Percentiles rank a stretch among this genome's conserved stretches.
Conservation (phyloP, 2,329 filamentous ascomycete species). For the Colletotrichum lini region DNA sequence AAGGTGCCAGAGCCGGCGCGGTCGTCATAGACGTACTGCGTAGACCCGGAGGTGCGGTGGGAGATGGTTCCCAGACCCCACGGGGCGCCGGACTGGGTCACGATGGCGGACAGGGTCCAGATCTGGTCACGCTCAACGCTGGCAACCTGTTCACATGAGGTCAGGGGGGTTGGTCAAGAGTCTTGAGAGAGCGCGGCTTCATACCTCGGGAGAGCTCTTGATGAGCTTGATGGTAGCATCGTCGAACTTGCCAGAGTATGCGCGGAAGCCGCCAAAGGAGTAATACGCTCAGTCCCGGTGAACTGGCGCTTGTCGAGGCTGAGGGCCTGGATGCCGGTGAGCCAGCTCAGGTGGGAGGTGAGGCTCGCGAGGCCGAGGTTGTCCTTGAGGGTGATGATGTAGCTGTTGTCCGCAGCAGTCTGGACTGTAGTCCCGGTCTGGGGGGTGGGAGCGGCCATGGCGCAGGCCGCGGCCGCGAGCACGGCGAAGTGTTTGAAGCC, state of each 20-base stretch:
- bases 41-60: conserved; percentile 52
- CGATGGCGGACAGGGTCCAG: conserved; percentile 45
- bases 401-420: conserved; percentile 54
- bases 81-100: conserved; percentile 53
- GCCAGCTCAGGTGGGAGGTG: conserved; percentile 50
- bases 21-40: conserved; percentile 58
- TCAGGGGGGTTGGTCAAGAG: not conserved
- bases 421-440: conserved; percentile 21
- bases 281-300: conserved; percentile 35
- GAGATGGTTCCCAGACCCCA: conserved; percentile 65
- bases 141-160: conserved; percentile 50
- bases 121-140: conserved; percentile 52
- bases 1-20: conserved; percentile 59
- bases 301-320: conserved; percentile 51
- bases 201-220: conserved; percentile 56
- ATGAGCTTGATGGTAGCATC: conserved; percentile 58
- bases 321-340: conserved; percentile 50
- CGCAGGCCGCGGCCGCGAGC: conserved; percentile 39
- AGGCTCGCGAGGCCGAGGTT: conserved; percentile 46
- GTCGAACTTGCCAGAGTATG: conserved; percentile 61
- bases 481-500: conserved; percentile 42
- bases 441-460: conserved; percentile 37
- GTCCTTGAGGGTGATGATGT: conserved; percentile 62
- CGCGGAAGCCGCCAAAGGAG: conserved; percentile 54
- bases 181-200: conserved; percentile 18